A percentile compares a stretch with the other conserved stretches of the same genome.
Evolutionary conservation across 441 rosid species (phyloP).

Genomic region (Eutrema salsugineum): DNA sequence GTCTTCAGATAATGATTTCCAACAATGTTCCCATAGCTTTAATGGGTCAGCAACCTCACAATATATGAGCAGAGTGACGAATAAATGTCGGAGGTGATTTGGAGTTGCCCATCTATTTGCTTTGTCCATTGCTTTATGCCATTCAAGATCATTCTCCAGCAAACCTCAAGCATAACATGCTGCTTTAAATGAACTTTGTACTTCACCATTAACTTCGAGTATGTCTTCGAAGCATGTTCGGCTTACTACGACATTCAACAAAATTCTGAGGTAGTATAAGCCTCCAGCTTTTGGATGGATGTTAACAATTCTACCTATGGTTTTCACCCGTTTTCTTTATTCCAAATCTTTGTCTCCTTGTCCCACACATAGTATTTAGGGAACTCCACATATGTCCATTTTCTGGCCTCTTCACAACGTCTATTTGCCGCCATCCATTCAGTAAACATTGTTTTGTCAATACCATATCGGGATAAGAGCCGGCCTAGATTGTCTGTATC

Average conservation of each 20-base stretch:
- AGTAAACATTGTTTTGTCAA: neutral
- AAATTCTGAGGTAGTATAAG: neutral
- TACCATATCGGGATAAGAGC: neutral
- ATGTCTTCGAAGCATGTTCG: neutral
- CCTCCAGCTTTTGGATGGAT: neutral
- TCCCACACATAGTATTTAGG: neutral
- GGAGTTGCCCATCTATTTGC: neutral
- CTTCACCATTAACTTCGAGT: neutral
- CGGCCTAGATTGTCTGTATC: neutral
- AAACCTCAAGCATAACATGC: neutral
- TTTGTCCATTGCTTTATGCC: neutral
- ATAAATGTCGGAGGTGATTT: neutral
- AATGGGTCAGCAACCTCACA: neutral
- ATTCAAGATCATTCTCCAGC: neutral
- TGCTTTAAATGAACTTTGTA: neutral
- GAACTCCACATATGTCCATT: neutral
- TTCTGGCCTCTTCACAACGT: neutral
- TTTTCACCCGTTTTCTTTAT: neutral
- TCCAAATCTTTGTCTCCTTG: neutral
- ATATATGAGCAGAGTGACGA: neutral
- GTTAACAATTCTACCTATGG: neutral
- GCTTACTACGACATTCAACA: neutral
- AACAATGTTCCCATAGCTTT: neutral
- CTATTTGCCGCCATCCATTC: conserved; percentile 11
- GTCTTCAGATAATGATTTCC: neutral